A percentile compares a stretch with the other conserved stretches of the same genome.
Conservation (phyloP, 1,139 yeast species). For the Lodderomyces jiufengensis region DNA sequence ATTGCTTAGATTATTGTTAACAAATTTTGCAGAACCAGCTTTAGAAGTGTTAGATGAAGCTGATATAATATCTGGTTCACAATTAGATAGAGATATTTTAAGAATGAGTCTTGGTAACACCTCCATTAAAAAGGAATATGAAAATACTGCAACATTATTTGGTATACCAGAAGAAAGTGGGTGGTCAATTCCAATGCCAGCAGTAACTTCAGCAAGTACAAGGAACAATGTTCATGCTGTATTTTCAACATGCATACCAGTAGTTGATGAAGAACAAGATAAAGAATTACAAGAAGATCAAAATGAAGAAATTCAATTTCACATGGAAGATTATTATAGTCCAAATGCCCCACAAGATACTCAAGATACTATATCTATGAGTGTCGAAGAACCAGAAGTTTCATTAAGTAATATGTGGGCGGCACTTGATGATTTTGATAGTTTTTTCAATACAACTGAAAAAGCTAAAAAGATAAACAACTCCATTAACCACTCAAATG, state of each 20-base stretch:
- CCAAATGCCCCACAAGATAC: slow-evolving; percentile 24
- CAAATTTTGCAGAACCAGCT: slow-evolving; percentile 87
- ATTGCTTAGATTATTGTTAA: slow-evolving; percentile 69
- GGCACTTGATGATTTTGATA: slow-evolving; percentile 89
- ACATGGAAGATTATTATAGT: slow-evolving; percentile 63
- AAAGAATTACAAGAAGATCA: slow-evolving; percentile 15
- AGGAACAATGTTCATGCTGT: slow-evolving; percentile 95
- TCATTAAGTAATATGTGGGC: slow-evolving; percentile 94
- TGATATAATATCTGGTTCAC: slow-evolving; percentile 80
- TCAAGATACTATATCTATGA: slow-evolving; percentile 34
- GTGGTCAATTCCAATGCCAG: slow-evolving; percentile 97
- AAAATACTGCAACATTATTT: slow-evolving; percentile 81
- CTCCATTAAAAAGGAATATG: slow-evolving; percentile 75
- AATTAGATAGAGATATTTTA: slow-evolving; percentile 84
- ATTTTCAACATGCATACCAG: slow-evolving; percentile 70
- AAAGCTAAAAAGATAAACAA: slow-evolving; percentile 20
- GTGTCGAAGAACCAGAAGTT: slow-evolving; percentile 62
- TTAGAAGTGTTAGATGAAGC: slow-evolving; percentile 87
- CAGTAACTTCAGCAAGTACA: slow-evolving; percentile 80
- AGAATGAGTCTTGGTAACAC: slow-evolving; percentile 88
- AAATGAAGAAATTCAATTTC: slow-evolving; percentile 53
- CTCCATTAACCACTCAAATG: slow-evolving; percentile 44
- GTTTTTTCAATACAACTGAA: slow-evolving; percentile 78
- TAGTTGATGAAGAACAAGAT: slow-evolving; percentile 27
- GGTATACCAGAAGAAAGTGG: slow-evolving; percentile 98